These are phyloP conservation scores for Fusarium udum DNA, from an alignment of 2,329 filamentous ascomycete genomes.

Conservation along the genomic window DNA sequence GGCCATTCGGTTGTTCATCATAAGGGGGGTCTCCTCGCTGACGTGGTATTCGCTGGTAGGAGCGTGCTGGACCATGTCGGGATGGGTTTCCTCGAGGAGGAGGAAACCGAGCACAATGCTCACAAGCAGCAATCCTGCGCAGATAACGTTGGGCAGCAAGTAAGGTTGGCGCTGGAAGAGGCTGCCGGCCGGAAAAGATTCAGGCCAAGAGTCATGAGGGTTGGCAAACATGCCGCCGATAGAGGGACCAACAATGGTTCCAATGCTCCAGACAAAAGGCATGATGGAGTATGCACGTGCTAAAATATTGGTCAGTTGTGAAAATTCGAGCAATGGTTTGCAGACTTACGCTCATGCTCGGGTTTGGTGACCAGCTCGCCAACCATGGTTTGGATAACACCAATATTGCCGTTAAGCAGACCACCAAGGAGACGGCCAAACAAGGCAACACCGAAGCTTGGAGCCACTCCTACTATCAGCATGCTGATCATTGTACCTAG, in stretches of 20 bases:
- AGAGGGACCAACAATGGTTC: conserved; percentile 87
- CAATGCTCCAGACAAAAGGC: conserved; percentile 93
- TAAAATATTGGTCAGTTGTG: conserved; percentile 46
- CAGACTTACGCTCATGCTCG: conserved; percentile 82
- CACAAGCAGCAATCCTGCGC: conserved; percentile 76
- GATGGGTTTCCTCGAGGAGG: conserved; percentile 88
- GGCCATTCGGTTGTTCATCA: conserved; percentile 74
- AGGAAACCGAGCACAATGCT: conserved; percentile 85
- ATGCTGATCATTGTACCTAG: conserved; percentile 84
- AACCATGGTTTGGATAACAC: conserved; percentile 92
- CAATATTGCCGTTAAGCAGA: conserved; percentile 89
- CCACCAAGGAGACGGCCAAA: conserved; percentile 80
- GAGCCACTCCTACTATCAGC: conserved; percentile 82
- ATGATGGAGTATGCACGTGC: conserved; percentile 89
- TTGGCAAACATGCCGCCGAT: conserved; percentile 89
- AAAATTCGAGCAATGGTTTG: background rate
- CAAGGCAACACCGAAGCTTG: conserved; percentile 86
- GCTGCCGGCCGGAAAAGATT: conserved; percentile 71
- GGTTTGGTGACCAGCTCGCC: conserved; percentile 85
- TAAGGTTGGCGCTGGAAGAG: conserved; percentile 85
- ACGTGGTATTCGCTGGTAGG: conserved; percentile 60
- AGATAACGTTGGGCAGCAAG: conserved; percentile 88
- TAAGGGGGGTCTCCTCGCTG: conserved; percentile 76
- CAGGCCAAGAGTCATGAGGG: conserved; percentile 78
- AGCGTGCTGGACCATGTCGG: conserved; percentile 70